A percentile compares a stretch with the other conserved stretches of the same genome.
Conservation (phyloP, 192 early-diverging fungal genomes). For the Coemansia sp. region DNA sequence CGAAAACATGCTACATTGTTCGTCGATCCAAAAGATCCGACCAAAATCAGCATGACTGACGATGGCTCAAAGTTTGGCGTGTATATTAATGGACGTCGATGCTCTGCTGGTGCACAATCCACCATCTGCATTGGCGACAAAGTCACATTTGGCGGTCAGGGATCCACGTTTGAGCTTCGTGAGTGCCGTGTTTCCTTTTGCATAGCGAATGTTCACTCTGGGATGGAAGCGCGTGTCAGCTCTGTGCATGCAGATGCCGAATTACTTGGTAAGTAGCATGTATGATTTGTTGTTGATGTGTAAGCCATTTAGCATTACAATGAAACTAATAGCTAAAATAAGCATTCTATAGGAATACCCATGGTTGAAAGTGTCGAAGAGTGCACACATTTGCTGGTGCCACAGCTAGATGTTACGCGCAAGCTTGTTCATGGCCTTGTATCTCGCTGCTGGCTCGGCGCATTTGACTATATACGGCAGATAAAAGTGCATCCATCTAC, state of each 20-base stretch:
- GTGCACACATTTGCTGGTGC: conserved; percentile 33
- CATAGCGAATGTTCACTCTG: conserved; percentile 21
- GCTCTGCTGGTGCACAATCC: conserved; percentile 2
- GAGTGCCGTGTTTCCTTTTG: conserved; percentile 14
- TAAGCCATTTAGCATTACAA: background rate
- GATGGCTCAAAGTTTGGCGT: conserved; percentile 48
- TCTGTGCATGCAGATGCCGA: conserved; percentile 5
- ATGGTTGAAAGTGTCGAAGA: conserved; percentile 15
- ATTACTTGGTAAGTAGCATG: conserved; percentile 4
- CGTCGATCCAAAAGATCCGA: conserved; percentile 3
- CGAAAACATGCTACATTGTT: conserved; percentile 27
- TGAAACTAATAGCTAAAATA: background rate
- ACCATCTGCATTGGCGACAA: conserved; percentile 16
- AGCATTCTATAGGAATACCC: conserved; percentile 5
- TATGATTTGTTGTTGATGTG: background rate
- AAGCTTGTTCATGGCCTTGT: conserved; percentile 32
- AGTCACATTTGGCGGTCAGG: conserved; percentile 44
- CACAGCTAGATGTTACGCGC: conserved; percentile 29
- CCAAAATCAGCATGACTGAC: conserved; percentile 9
- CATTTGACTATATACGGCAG: conserved; percentile 17
- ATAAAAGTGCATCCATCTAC: conserved; percentile 6
- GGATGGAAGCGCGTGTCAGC: background rate
- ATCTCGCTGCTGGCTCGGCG: conserved; percentile 10
- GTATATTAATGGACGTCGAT: conserved; percentile 29
- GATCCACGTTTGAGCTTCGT: conserved; percentile 25